These are phyloP conservation scores for Tuber microsphaerosporum DNA, from an alignment of 495 filamentous ascomycete genomes.

Conservation along the genomic window DNA sequence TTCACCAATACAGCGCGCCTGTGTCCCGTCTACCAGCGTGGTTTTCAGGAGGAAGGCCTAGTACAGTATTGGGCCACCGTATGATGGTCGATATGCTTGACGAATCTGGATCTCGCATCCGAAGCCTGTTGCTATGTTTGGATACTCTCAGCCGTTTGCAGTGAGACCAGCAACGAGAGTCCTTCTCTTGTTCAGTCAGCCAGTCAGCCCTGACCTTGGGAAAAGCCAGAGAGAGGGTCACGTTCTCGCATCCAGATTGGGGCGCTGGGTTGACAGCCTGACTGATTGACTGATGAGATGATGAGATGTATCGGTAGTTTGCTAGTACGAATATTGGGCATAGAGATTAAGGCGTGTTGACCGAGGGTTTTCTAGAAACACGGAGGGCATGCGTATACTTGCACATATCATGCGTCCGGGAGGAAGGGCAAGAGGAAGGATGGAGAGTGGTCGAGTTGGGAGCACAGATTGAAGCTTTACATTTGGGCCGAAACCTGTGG, in stretches of 20 bases:
- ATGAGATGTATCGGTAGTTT: slow-evolving; percentile 1
- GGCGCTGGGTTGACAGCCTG: background rate
- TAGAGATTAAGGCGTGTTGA: background rate
- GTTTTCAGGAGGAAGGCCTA: background rate
- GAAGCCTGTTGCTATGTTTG: slow-evolving; percentile 3
- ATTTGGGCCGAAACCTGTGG: background rate
- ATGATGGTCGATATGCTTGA: background rate
- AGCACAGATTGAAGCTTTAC: background rate
- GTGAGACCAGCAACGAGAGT: background rate
- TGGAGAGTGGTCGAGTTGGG: background rate
- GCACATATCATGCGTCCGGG: background rate
- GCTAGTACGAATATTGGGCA: background rate
- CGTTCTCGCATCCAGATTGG: background rate
- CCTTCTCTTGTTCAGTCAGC: background rate
- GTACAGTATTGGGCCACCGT: background rate
- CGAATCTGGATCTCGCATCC: slow-evolving; percentile 1
- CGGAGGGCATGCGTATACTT: background rate
- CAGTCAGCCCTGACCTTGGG: background rate
- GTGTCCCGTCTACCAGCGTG: background rate
- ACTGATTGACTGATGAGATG: background rate
- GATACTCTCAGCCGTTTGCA: background rate
- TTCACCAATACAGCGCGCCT: background rate
- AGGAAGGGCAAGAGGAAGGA: background rate
- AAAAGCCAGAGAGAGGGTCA: background rate
- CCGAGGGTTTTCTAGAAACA: slow-evolving; percentile 2